A percentile compares a stretch with the other conserved stretches of the same genome.
Evolutionary conservation across 306 rosid species (phyloP).

Genomic region (Begonia peltatifolia): DNA sequence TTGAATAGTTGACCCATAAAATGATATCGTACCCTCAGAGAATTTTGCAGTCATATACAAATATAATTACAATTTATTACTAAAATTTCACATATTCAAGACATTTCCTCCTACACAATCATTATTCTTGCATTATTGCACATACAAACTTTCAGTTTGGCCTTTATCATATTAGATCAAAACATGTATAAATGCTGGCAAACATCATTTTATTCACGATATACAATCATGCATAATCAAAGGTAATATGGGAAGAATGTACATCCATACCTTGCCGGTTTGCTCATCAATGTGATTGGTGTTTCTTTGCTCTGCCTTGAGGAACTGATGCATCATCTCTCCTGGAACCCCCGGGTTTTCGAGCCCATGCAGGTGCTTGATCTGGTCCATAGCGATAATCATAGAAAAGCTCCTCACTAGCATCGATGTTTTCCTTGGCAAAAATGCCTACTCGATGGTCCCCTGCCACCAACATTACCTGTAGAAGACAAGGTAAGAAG

Average conservation of each 20-base stretch:
- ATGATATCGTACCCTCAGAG: too few species aligned
- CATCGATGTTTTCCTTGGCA: constrained; percentile 85
- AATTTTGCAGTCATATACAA: too few species aligned
- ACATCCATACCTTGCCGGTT: constrained; percentile 14
- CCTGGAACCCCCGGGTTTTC: constrained; percentile 75
- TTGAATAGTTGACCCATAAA: too few species aligned
- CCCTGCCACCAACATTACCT: constrained; percentile 97
- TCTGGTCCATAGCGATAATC: constrained; percentile 88
- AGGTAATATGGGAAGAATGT: constrained; percentile 4
- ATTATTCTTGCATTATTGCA: too few species aligned
- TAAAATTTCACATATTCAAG: too few species aligned
- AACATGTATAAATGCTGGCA: neutral
- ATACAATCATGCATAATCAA: neutral
- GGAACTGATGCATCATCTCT: constrained; percentile 60
- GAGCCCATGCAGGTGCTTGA: constrained; percentile 91
- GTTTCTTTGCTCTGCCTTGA: constrained; percentile 94
- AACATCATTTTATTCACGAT: neutral
- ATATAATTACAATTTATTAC: too few species aligned
- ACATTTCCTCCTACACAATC: too few species aligned
- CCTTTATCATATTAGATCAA: neutral
- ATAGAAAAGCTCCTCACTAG: constrained; percentile 89
- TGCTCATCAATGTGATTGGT: constrained; percentile 72
- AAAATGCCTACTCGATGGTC: constrained; percentile 97
- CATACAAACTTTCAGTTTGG: neutral
- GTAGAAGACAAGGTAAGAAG: constrained; percentile 13